A percentile compares a stretch with the other conserved stretches of the same genome.
Evolutionary conservation across 352 stramenopile genomes (phyloP).

Genomic region (Phytophthora boehmeriae): DNA sequence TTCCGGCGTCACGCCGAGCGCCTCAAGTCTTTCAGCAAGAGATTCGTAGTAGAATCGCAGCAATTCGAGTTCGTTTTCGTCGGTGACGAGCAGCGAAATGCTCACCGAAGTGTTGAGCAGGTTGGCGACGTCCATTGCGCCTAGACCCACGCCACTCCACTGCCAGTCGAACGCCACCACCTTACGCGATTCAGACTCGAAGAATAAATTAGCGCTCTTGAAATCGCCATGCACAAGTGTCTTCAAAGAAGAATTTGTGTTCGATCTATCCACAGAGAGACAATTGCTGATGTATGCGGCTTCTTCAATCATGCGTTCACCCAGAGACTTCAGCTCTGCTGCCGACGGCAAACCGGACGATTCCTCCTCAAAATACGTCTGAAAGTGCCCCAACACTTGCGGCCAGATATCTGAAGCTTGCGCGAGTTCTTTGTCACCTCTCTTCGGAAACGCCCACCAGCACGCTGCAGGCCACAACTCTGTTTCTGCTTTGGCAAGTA

Average conservation of each 20-base stretch:
- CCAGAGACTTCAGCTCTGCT: conserved; percentile 31
- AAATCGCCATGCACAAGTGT: conserved; percentile 74
- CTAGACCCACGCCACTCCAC: conserved; percentile 66
- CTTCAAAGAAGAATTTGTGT: conserved; percentile 16
- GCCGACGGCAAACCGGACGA: conserved; percentile 13
- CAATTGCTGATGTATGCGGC: conserved; percentile 55
- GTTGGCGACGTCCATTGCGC: conserved; percentile 69
- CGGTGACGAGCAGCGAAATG: conserved; percentile 43
- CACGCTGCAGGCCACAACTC: conserved; percentile 48
- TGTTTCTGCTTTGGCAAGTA: conserved; percentile 33
- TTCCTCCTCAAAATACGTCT: conserved; percentile 18
- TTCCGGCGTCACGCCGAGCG: conserved; percentile 3
- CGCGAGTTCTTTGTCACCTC: conserved; percentile 47
- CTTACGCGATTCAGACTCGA: conserved; percentile 40
- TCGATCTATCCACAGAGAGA: conserved; percentile 30
- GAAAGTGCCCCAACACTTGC: conserved; percentile 41
- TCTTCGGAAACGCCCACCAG: conserved; percentile 73
- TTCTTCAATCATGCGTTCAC: conserved; percentile 50
- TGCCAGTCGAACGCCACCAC: conserved; percentile 81
- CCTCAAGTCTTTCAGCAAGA: conserved; percentile 30
- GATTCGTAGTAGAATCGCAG: conserved; percentile 63
- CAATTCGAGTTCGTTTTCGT: conserved; percentile 40
- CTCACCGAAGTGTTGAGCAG: conserved; percentile 69
- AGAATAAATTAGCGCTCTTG: conserved; percentile 80
- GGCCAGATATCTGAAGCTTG: conserved; percentile 48